Conservation (phyloP, 345 rosid genomes). For the Salix brachista region DNA sequence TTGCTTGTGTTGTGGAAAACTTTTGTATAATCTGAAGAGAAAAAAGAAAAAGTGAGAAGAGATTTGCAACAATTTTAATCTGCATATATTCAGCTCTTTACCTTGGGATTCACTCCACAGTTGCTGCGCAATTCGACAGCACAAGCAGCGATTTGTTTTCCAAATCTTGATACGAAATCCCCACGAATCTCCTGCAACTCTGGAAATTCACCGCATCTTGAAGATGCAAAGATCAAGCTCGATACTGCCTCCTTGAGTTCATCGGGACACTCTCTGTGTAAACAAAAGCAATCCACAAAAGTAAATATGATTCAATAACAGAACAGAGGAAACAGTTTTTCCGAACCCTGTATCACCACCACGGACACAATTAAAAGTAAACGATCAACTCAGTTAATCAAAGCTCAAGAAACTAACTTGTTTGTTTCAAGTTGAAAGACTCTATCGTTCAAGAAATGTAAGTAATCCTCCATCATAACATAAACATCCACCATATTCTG, state of each 20-base stretch:
- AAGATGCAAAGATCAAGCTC: conserved; percentile 63
- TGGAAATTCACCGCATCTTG: conserved; percentile 86
- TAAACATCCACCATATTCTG: conserved; percentile 66
- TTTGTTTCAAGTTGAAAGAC: conserved; percentile 57
- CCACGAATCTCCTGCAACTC: conserved; percentile 83
- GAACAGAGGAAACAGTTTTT: neutral
- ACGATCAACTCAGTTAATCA: neutral
- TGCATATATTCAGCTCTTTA: conserved; percentile 14
- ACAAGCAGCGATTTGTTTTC: conserved; percentile 70
- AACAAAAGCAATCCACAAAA: neutral
- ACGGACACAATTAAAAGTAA: neutral
- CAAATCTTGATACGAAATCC: conserved; percentile 54
- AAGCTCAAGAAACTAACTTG: conserved; percentile 22
- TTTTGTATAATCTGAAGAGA: conserved; percentile 48
- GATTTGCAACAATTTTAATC: neutral
- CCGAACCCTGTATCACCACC: neutral
- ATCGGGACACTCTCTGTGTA: conserved; percentile 61
- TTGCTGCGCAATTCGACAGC: conserved; percentile 77
- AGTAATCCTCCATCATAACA: conserved; percentile 57
- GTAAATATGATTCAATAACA: neutral
- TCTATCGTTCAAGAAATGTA: conserved; percentile 59
- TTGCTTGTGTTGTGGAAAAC: conserved; percentile 58
- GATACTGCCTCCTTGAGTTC: conserved; percentile 77
- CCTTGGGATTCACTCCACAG: conserved; percentile 66
- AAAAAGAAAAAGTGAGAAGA: neutral